Evolutionary conservation across 768 basidiomycete genomes (phyloP).

Genomic region (Boletus rubescentipes): DNA sequence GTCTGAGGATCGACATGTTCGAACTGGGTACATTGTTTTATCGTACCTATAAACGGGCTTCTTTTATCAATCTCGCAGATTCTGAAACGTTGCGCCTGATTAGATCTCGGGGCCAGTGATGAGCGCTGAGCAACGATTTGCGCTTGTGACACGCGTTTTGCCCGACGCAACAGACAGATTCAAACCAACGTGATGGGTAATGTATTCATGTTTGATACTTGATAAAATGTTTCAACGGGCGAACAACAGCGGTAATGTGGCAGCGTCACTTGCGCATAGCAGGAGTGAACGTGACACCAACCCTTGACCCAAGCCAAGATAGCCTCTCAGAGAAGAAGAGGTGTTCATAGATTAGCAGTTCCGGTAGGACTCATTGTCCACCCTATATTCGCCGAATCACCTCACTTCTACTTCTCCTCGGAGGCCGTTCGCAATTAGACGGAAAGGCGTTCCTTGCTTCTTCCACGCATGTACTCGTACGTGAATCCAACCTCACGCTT

Average conservation of each 20-base stretch:
- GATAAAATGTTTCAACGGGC: background rate
- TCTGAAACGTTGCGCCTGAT: background rate
- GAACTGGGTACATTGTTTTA: too few relatives aligned
- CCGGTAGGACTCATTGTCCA: too few relatives aligned
- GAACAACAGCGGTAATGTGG: background rate
- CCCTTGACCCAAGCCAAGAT: background rate
- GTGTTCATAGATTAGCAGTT: background rate
- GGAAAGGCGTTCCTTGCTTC: too few relatives aligned
- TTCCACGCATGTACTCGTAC: too few relatives aligned
- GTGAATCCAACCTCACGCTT: too few relatives aligned
- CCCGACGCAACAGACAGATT: background rate
- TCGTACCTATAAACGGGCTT: background rate
- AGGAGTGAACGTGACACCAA: background rate
- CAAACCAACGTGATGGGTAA: background rate
- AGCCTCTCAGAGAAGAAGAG: background rate
- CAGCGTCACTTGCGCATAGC: background rate
- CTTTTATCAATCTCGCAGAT: background rate
- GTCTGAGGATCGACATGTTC: background rate
- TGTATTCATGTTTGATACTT: background rate
- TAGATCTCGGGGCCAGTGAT: background rate
- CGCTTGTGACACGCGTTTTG: background rate
- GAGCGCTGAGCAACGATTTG: background rate
- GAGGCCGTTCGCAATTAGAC: background rate
- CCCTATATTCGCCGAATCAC: background rate
- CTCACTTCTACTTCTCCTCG: background rate